These are phyloP conservation scores for Chrysoporthe deuterocubensis DNA, from an alignment of 2,329 filamentous ascomycete species.

Conservation along the genomic window DNA sequence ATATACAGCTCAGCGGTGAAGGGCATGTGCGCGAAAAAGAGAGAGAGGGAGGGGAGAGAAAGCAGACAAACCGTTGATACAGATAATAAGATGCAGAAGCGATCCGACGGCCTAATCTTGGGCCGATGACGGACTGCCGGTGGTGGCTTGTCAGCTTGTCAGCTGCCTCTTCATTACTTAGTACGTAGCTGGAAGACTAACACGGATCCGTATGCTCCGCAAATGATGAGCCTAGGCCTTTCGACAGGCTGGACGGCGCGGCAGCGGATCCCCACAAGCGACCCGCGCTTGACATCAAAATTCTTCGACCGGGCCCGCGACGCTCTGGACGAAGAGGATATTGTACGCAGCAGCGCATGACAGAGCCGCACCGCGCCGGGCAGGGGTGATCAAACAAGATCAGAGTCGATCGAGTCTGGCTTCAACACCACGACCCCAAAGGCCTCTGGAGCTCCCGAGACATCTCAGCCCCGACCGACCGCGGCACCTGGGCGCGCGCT, in stretches of 20 bases:
- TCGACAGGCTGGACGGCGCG: neutral
- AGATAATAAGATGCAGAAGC: too few species aligned
- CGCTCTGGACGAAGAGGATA: neutral
- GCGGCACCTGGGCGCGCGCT: too few species aligned
- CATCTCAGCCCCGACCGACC: neutral
- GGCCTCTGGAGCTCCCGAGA: neutral
- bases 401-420: neutral
- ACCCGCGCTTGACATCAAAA: slow-evolving; percentile 7
- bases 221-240: neutral
- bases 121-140: slow-evolving; percentile 8
- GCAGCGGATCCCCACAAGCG: neutral
- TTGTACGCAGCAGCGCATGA: neutral
- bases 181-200: neutral
- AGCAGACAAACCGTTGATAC: too few species aligned
- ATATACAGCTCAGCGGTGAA: too few species aligned
- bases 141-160: neutral
- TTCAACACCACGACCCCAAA: slow-evolving; percentile 14
- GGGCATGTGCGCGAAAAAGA: too few species aligned
- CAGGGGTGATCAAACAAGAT: neutral
- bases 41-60: too few species aligned
- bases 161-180: neutral
- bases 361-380: neutral
- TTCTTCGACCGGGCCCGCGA: slow-evolving; percentile 2
- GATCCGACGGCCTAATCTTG: neutral
- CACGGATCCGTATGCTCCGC: neutral